Conservation (phyloP, 805 yeast species). For the Kluyveromyces aestuarii region DNA sequence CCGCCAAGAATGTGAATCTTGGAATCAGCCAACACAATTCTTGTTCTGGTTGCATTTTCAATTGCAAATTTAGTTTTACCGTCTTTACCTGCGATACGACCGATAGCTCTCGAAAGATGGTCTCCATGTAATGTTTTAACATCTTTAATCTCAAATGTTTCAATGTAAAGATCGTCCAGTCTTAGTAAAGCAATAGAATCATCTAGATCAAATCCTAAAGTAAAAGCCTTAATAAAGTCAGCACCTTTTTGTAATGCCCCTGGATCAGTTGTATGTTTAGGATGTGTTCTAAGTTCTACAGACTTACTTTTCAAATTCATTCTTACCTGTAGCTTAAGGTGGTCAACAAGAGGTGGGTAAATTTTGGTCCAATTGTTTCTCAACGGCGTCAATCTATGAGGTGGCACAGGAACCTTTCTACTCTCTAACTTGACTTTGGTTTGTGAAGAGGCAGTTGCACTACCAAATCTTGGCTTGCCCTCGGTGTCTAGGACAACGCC, state of each 20-base stretch:
- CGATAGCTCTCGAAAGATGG: constrained; percentile 96
- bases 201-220: constrained; percentile 93
- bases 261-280: constrained; percentile 74
- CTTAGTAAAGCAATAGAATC: constrained; percentile 93
- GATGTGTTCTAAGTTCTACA: constrained; percentile 77
- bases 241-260: constrained; percentile 98
- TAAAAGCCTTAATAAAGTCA: constrained; percentile 90
- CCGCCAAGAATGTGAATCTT: constrained; percentile 97
- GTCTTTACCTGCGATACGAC: constrained; percentile 99
- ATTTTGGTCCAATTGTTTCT: constrained; percentile 87
- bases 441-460: constrained; percentile 51
- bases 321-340: constrained; percentile 87
- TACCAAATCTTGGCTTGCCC: constrained; percentile 79
- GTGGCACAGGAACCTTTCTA: constrained; percentile 89
- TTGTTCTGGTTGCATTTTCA: constrained; percentile 96
- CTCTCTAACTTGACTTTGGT: constrained; percentile 71
- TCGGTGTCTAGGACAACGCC: constrained; percentile 52
- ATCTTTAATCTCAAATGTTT: constrained; percentile 94
- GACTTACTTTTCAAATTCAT: constrained; percentile 86
- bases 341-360: constrained; percentile 93
- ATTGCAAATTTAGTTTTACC: constrained; percentile 98
- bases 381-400: constrained; percentile 93
- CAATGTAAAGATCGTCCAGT: constrained; percentile 92
- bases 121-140: constrained; percentile 93
- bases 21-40: constrained; percentile 94